These are phyloP conservation scores for Arthrobotrys conoides DNA, from an alignment of 2,329 filamentous ascomycete species.

Conservation along the genomic window DNA sequence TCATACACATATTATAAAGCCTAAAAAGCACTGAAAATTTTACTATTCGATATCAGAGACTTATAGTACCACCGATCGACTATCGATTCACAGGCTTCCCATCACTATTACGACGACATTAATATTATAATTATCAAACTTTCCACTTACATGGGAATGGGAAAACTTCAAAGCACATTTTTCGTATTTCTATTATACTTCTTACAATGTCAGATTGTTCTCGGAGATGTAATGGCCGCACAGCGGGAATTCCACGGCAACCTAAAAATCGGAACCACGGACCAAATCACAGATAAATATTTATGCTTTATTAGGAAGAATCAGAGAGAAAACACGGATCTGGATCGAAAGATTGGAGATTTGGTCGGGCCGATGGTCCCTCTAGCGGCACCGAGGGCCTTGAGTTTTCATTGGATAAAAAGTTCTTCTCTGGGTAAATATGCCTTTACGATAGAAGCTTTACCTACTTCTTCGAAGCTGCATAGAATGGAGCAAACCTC, in stretches of 20 bases:
- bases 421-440: constrained; percentile 1
- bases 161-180: no score
- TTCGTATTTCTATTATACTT: neutral
- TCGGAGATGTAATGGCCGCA: neutral
- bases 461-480: neutral
- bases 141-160: no score
- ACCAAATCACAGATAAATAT: neutral
- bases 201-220: neutral
- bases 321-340: neutral
- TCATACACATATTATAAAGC: no score
- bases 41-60: no score
- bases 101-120: no score
- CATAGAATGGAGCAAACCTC: neutral
- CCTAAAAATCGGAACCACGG: neutral
- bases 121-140: no score
- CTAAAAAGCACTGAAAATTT: no score
- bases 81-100: no score
- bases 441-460: neutral
- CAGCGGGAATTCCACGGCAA: neutral
- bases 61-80: no score
- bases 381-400: neutral
- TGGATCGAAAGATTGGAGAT: neutral
- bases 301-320: neutral
- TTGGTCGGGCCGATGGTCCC: neutral
- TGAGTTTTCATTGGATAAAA: neutral